These are phyloP conservation scores for Xylaria castorea DNA, from an alignment of 495 filamentous ascomycete genomes.

Conservation along the genomic window DNA sequence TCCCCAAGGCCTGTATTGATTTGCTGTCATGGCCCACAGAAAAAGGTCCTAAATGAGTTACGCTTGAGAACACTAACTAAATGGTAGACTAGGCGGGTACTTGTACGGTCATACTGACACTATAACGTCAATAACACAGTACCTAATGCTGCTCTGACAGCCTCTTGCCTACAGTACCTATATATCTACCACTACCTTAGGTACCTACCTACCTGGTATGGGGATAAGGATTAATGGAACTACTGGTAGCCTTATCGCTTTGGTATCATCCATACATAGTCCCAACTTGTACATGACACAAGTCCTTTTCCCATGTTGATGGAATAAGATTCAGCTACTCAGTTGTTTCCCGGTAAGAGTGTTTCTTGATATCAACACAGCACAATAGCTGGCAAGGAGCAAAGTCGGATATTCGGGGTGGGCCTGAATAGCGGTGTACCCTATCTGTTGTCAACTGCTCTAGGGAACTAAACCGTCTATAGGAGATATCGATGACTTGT, in stretches of 20 bases:
- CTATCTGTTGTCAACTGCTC: not conserved
- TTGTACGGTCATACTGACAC: not conserved
- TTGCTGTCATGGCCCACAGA: slow-evolving; percentile 25
- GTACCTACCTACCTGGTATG: no score
- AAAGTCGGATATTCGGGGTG: not conserved
- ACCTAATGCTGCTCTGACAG: not conserved
- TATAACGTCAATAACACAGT: not conserved
- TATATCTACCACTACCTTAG: not conserved
- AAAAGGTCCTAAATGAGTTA: slow-evolving; percentile 4
- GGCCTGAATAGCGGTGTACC: slow-evolving; percentile 18
- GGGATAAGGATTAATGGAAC: not conserved
- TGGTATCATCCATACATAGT: not conserved
- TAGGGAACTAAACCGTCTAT: slow-evolving; percentile 2
- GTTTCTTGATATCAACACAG: not conserved
- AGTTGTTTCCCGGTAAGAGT: not conserved
- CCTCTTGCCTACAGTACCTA: not conserved
- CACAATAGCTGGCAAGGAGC: not conserved
- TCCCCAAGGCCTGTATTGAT: not conserved
- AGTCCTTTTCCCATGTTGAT: not conserved
- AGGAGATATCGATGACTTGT: slow-evolving; percentile 1
- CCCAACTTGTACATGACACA: not conserved
- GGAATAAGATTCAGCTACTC: not conserved
- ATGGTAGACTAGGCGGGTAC: not conserved
- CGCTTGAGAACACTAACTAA: not conserved
- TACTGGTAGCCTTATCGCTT: not conserved